Percentiles rank a stretch among this genome's conserved stretches.
phyloP scores from a whole-genome alignment of 2,329 filamentous ascomycete species.

The Aureobasidium sp. region DNA sequence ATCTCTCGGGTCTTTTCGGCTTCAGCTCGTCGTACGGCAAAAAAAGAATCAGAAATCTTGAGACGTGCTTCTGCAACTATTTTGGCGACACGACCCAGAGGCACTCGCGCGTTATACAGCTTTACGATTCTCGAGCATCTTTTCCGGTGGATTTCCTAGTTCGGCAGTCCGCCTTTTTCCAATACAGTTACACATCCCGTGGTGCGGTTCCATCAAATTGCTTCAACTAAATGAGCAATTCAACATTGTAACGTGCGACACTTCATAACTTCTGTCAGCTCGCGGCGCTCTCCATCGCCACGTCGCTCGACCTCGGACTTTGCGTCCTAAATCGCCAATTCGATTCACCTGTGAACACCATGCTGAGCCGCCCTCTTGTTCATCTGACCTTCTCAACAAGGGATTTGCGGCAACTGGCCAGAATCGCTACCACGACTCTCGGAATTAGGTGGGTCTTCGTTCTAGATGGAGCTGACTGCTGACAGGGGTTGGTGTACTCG shows the following conservation, averaged over 20 bases:
- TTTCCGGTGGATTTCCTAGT: constrained; percentile 13
- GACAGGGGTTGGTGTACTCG: not conserved
- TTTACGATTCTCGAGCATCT: constrained; percentile 12
- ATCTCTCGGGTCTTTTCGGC: constrained; percentile 11
- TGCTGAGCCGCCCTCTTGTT: not conserved
- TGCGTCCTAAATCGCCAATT: not conserved
- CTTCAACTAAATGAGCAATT: constrained; percentile 13
- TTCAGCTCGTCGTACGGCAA: constrained; percentile 7
- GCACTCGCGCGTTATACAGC: constrained; percentile 8
- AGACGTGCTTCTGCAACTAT: constrained; percentile 11
- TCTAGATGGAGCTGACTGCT: not conserved
- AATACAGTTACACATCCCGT: constrained; percentile 12
- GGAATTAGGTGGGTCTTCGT: not conserved
- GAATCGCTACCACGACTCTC: not conserved
- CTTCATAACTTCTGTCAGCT: not conserved
- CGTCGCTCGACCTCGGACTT: not conserved
- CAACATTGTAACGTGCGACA: constrained; percentile 14
- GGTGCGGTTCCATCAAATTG: constrained; percentile 12
- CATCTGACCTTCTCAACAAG: not conserved
- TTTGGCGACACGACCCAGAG: constrained; percentile 8
- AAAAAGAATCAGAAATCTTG: constrained; percentile 11
- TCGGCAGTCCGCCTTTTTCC: constrained; percentile 11
- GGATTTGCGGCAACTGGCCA: not conserved
- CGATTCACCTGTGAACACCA: constrained; percentile 1
- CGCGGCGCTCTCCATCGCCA: constrained; percentile 7